Conservation (phyloP, 495 filamentous ascomycete species). For the Hypomontagnella submonticulosa region DNA sequence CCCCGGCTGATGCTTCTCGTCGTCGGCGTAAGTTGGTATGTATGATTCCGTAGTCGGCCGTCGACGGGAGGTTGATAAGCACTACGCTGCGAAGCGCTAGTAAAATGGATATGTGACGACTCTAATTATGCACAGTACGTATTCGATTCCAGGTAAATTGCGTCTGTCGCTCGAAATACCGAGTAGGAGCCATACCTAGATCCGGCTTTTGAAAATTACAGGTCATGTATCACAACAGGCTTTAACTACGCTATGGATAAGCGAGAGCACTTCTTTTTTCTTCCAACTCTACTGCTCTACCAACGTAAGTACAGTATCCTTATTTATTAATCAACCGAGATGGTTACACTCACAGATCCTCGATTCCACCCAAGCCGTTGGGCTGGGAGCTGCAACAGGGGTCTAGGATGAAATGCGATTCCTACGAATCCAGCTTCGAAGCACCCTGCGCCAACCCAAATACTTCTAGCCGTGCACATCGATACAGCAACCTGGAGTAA, state of each 20-base stretch:
- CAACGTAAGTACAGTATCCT: conserved; percentile 23
- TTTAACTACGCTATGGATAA: conserved; percentile 24
- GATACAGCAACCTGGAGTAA: conserved; percentile 15
- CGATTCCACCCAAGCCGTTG: conserved; percentile 44
- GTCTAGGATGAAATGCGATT: conserved; percentile 35
- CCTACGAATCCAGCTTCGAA: conserved; percentile 27
- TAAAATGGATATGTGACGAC: not conserved
- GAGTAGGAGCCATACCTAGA: conserved; percentile 22
- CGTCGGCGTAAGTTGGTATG: conserved; percentile 1
- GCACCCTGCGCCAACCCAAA: conserved; percentile 10
- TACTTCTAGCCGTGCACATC: conserved; percentile 27
- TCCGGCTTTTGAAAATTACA: conserved; percentile 34
- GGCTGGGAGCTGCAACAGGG: conserved; percentile 43
- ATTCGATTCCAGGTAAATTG: conserved; percentile 28
- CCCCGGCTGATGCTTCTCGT: not conserved
- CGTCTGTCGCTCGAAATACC: conserved; percentile 21
- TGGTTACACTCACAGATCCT: conserved; percentile 42
- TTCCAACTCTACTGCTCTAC: not conserved
- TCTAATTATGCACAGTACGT: conserved; percentile 7
- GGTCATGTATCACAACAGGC: conserved; percentile 35
- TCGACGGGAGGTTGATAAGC: conserved; percentile 5
- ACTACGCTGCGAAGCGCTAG: conserved; percentile 1
- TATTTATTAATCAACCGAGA: conserved; percentile 33
- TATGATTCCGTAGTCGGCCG: conserved; percentile 29
- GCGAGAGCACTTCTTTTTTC: conserved; percentile 17